Base-by-base conservation (phyloP, 2,329 filamentous ascomycete genomes). In the Aspergillus thermomutatus region DNA sequence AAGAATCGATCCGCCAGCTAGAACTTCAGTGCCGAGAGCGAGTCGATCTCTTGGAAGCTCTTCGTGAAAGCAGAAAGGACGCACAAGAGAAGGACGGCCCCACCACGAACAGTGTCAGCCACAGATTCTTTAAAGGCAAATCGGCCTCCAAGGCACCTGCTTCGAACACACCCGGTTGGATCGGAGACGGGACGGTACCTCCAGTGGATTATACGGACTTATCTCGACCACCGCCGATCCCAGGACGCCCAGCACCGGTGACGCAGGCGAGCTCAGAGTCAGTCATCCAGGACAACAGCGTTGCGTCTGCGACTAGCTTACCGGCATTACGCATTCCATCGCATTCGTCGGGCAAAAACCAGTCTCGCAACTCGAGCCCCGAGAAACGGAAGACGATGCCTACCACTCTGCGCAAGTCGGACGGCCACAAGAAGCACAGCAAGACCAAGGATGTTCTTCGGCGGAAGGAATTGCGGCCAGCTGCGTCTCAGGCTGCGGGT, bases 1-100 rank as follows among this genome's bases (percentile, higher is more conserved):
- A 90, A 54, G 89, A 94, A 55, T 95, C 92, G 50, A 77, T 97
- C 58, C 85, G 86, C 57, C 83, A 92, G 67, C 83, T 97, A 69
- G 92, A 97, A 71, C 72, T 92, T 60, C 93, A 97, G 75, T 97
- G 92, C 75, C 93, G 94, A 73, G 93, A 97, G 75, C 85, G 92
- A 50, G 91, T 97, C 51, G 91, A 96, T 70, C 80, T 97, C 34
- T 81, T 97, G 6, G 89, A 94, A 69, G 89, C 92, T 6, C 78
- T 97, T 56, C 85, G 87, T 59, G 80, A 89, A 61, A 88, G 85
- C 65, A 78, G 84, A 31, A 77, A 81, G 59, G 84, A 86, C 49
- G 78, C 77, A 8, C 75, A 75, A 66, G 68, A 78, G 60, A 72
- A 75, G 28, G 66, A 68, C 46, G 58, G 54, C 21, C 60, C 57